Evolutionary conservation across 2,329 filamentous ascomycete genomes (phyloP).

Genomic region (Sporothrix schenckii): DNA sequence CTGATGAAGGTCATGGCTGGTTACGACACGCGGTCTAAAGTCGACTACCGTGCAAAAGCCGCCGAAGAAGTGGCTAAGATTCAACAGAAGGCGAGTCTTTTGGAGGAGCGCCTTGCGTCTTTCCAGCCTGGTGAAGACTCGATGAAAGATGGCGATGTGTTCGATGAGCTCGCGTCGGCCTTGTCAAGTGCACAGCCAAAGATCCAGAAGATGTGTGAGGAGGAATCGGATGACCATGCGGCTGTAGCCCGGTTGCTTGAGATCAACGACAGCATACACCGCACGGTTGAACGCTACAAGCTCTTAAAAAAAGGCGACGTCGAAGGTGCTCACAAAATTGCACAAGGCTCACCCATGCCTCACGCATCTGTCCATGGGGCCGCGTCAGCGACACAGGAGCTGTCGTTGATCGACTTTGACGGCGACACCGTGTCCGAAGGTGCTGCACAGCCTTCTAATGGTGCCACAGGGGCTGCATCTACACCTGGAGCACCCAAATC

Average conservation of each 20-base stretch:
- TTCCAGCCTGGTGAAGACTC: slow-evolving; percentile 75
- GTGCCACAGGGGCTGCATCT: slow-evolving; percentile 42
- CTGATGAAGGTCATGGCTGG: slow-evolving; percentile 99
- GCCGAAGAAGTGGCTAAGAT: slow-evolving; percentile 94
- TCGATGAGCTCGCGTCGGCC: slow-evolving; percentile 83
- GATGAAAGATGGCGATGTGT: slow-evolving; percentile 69
- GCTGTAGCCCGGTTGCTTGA: slow-evolving; percentile 93
- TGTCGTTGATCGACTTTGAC: slow-evolving; percentile 93
- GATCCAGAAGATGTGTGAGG: slow-evolving; percentile 99
- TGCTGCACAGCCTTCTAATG: slow-evolving; percentile 52
- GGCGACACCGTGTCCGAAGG: slow-evolving; percentile 48
- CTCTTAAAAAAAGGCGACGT: slow-evolving; percentile 93
- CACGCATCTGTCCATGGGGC: slow-evolving; percentile 54
- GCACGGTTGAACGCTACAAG: slow-evolving; percentile 93
- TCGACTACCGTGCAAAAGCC: slow-evolving; percentile 95
- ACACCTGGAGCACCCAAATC: slow-evolving; percentile 51
- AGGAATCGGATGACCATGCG: slow-evolving; percentile 95
- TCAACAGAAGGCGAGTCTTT: slow-evolving; percentile 87
- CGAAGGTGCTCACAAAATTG: slow-evolving; percentile 79
- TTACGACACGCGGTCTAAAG: slow-evolving; percentile 92
- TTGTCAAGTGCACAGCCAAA: slow-evolving; percentile 95
- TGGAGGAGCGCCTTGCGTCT: slow-evolving; percentile 89
- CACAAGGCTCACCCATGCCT: slow-evolving; percentile 67
- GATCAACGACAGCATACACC: slow-evolving; percentile 98
- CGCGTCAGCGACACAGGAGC: slow-evolving; percentile 63